A percentile compares a stretch with the other conserved stretches of the same genome.
These are phyloP conservation scores for Platismatia glauca DNA, from an alignment of 495 filamentous ascomycete genomes.

Conservation along the genomic window DNA sequence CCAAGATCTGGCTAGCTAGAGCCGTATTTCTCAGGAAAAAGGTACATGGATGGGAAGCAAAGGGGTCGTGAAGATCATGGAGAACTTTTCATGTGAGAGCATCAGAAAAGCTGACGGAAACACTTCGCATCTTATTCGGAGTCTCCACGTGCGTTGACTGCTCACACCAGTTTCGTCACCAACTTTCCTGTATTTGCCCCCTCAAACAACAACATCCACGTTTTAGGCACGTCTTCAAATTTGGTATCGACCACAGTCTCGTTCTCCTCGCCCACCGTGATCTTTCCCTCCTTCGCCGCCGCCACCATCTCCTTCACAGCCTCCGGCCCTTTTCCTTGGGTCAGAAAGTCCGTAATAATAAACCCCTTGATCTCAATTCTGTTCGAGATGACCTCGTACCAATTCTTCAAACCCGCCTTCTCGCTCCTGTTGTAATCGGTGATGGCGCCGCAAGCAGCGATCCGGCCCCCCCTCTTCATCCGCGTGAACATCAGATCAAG, in stretches of 20 bases:
- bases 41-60: neutral
- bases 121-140: neutral
- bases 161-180: conserved; percentile 31
- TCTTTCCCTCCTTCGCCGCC: conserved; percentile 45
- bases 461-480: conserved; percentile 46
- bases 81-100: neutral
- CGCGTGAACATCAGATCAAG: conserved; percentile 51
- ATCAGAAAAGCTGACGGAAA: neutral
- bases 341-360: conserved; percentile 48
- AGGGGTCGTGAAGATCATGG: neutral
- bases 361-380: conserved; percentile 53
- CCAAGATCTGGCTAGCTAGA: no score
- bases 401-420: conserved; percentile 37
- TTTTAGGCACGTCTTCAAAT: conserved; percentile 41
- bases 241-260: conserved; percentile 49
- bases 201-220: conserved; percentile 43
- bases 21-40: neutral
- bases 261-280: conserved; percentile 38
- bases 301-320: conserved; percentile 30
- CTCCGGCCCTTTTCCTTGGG: conserved; percentile 15
- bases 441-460: conserved; percentile 54
- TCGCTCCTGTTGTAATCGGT: conserved; percentile 39
- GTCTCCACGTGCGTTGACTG: neutral
- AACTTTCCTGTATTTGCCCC: conserved; percentile 49
- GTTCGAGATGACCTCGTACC: conserved; percentile 43